Percentiles rank a stretch among this genome's conserved stretches.
phyloP scores from a whole-genome alignment of 2,329 filamentous ascomycete species.

The Mycosphaerella sp. region DNA sequence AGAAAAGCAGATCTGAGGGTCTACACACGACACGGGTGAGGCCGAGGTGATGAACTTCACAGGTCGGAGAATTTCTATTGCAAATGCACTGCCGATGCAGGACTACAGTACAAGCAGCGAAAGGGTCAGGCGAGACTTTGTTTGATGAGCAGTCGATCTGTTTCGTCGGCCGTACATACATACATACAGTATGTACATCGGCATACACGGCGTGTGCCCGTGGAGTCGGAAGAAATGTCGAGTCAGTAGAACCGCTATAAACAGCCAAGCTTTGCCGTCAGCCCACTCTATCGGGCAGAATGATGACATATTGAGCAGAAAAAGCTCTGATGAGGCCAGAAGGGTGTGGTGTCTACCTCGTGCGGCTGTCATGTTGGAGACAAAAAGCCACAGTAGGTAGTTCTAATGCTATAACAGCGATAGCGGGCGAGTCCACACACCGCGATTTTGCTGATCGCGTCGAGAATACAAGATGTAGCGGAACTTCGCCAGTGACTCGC shows the following conservation, averaged over 20 bases:
- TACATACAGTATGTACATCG: neutral
- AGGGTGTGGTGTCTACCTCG: too few relatives aligned
- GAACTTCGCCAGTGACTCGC: neutral
- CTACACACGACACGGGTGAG: neutral
- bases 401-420: constrained; percentile 12
- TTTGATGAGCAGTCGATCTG: constrained; percentile 14
- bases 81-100: neutral
- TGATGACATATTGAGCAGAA: neutral
- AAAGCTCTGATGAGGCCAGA: neutral
- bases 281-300: constrained; percentile 10
- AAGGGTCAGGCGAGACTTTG: neutral
- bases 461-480: neutral
- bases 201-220: neutral
- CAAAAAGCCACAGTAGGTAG: neutral
- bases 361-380: neutral
- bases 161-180: neutral
- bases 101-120: neutral
- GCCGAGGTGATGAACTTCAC: too few relatives aligned
- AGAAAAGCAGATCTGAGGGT: neutral
- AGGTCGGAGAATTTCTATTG: neutral
- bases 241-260: constrained; percentile 13
- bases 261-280: neutral
- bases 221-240: constrained; percentile 3
- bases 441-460: constrained; percentile 6
- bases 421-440: constrained; percentile 5